A percentile compares a stretch with the other conserved stretches of the same genome.
phyloP scores from a whole-genome alignment of 257 asterid genomes.

The Paraleonurus japonicus region DNA sequence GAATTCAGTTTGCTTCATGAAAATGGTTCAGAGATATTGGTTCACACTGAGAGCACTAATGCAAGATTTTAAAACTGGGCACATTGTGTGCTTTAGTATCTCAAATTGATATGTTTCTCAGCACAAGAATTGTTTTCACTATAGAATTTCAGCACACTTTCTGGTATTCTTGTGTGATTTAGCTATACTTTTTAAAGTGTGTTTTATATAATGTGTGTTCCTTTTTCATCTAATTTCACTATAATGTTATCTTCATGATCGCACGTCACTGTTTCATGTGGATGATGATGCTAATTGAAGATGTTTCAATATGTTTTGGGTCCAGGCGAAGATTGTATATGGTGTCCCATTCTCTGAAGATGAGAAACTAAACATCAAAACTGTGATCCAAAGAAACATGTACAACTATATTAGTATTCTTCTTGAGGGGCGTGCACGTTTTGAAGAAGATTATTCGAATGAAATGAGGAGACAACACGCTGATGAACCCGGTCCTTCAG shows the following conservation, averaged over 20 bases:
- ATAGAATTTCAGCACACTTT: background rate
- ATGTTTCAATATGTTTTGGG: background rate
- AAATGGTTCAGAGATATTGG: background rate
- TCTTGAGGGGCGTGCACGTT: constrained; percentile 63
- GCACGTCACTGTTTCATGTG: background rate
- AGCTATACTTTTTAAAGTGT: background rate
- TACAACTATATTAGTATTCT: constrained; percentile 58
- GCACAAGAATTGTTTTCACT: background rate
- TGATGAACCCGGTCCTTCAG: constrained; percentile 68
- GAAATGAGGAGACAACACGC: constrained; percentile 42
- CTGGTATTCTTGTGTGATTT: background rate
- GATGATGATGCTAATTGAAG: background rate
- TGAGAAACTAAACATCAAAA: constrained; percentile 56
- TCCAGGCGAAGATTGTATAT: constrained; percentile 65
- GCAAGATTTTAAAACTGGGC: background rate
- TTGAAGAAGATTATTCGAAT: constrained; percentile 59
- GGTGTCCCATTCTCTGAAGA: constrained; percentile 65
- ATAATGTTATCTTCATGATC: background rate
- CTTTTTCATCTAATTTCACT: background rate
- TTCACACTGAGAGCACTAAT: background rate
- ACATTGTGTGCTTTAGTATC: background rate
- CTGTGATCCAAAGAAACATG: constrained; percentile 59
- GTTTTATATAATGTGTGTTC: background rate
- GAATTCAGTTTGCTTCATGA: background rate
- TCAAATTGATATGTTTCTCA: background rate